These are phyloP conservation scores for Lachancea fermentati DNA, from an alignment of 805 yeast species.

Conservation along the genomic window DNA sequence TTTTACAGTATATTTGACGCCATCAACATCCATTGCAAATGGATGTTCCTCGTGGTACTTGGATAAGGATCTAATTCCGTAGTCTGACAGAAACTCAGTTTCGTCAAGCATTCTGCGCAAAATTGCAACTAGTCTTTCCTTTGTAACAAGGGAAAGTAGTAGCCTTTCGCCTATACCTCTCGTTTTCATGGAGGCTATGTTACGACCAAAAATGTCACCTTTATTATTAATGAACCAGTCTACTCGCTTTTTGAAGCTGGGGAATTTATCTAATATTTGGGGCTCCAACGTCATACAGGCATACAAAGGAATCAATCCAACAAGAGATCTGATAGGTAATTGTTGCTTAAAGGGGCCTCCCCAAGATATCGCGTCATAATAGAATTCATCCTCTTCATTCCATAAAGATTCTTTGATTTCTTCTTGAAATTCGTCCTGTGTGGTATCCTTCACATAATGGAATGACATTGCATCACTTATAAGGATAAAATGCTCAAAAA, in stretches of 20 bases:
- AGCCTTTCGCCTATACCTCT: conserved; percentile 81
- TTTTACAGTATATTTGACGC: conserved; percentile 60
- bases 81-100: conserved; percentile 74
- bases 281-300: conserved; percentile 88
- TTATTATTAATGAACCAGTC: conserved; percentile 78
- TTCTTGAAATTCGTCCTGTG: conserved; percentile 34
- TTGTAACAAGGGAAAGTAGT: conserved; percentile 71
- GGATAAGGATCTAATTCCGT: conserved; percentile 84
- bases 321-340: conserved; percentile 81
- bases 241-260: conserved; percentile 74
- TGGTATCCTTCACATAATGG: conserved; percentile 31
- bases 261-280: conserved; percentile 67
- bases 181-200: conserved; percentile 74
- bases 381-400: conserved; percentile 86
- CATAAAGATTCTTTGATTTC: conserved; percentile 63
- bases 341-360: conserved; percentile 62
- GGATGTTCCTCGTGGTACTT: conserved; percentile 83
- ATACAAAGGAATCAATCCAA: conserved; percentile 85
- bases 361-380: conserved; percentile 86
- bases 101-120: conserved; percentile 80
- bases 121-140: conserved; percentile 71
- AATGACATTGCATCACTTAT: conserved; percentile 93
- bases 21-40: conserved; percentile 76
- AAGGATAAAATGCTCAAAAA: conserved; percentile 85
- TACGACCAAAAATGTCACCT: conserved; percentile 64